Evolutionary conservation across 2,329 filamentous ascomycete species (phyloP), one percentile per base, ranked within the genome.

Genomic region (Trichoderma sp.): DNA sequence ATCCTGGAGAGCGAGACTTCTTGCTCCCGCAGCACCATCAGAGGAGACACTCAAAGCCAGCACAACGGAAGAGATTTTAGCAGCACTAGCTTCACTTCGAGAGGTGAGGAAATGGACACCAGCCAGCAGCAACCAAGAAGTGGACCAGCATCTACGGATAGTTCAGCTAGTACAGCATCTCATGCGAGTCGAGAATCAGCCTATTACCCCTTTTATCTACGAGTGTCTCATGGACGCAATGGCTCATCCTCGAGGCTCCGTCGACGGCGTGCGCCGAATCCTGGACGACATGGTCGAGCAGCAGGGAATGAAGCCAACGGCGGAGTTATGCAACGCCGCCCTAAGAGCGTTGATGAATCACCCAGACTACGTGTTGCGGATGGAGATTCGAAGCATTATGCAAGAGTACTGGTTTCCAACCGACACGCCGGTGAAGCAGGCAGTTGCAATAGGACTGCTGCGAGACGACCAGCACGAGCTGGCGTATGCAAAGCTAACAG

Each of bases 391-490:
- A 50, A 83, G 88, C 69, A 90, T 91, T 70, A 94, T 96, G 92
- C 88, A 89, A 76, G 85, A 89, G 70, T 86, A 89, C 74, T 97
- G 94, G 92, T 78, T 80, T 62, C 73, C 76, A 2, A 74, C 80
- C 7, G 55, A 87, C 85, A 12, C 84, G 86, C 83, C 88, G 7
- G 91, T 90, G 9, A 88, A 88, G 78, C 88, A 92, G 76, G 89
- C 88, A 77, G 85, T 97, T 23, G 87, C 92, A 1, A 82, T 93
- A 11, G 94, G 93, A 0, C 82, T 97, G 72, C 84, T 98, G 43
- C 88, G 94, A 23, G 95, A 98, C 76, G 88, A 90, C 1, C 92
- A 97, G 76, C 91, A 93, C 73, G 96, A 98, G 81, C 83, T 95
- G 74, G 95, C 94, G 1, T 83, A 97, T 71, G 85, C 88, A 66